Evolutionary conservation across 1,139 yeast genomes (phyloP), one percentile per base, ranked within the genome.

Genomic region (Taphrina confusa): DNA sequence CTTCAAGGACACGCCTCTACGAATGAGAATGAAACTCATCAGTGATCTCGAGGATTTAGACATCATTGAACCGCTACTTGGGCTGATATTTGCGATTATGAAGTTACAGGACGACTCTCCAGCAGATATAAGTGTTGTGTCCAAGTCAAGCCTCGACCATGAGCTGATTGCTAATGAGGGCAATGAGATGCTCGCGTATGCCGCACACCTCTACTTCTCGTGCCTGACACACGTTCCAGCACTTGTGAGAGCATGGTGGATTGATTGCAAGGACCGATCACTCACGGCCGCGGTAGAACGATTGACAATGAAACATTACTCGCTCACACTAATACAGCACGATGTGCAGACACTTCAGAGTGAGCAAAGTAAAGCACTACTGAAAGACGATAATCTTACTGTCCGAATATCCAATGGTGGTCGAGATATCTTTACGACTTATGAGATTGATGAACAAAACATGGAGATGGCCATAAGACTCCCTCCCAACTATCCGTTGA

Each of bases 381-480:
- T 65, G 11, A 64, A 62, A 30, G 46, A 83, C 65, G 84, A 82
- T 47, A 82, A 84, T 46, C 74, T 85, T 68, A 76, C 78, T 4
- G 80, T 89, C 61, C 85, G 82, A 70, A 78, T 88, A 25, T 84
- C 85, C 69, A 77, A 75, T 57, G 76, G 78, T 5, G 76, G 82
- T 8, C 82, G 84, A 65, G 97, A 90, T 70, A 82, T 92, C 65
- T 82, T 80, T 64, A 85, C 92, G 1, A 76, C 79, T 1, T 88
- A 88, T 69, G 78, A 83, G 49, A 87, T 92, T 61, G 99, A 94
- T 70, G 97, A 90, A 61, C 95, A 89, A 68, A 82, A 82, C 18
- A 80, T 92, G 79, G 96, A 89, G 68, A 81, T 92, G 76, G 80
- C 83, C 0, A 83, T 91, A 62, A 79, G 77, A 57, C 74, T 90